phyloP scores from a whole-genome alignment of 805 yeast genomes.

The Wickerhamiella azymoides region DNA sequence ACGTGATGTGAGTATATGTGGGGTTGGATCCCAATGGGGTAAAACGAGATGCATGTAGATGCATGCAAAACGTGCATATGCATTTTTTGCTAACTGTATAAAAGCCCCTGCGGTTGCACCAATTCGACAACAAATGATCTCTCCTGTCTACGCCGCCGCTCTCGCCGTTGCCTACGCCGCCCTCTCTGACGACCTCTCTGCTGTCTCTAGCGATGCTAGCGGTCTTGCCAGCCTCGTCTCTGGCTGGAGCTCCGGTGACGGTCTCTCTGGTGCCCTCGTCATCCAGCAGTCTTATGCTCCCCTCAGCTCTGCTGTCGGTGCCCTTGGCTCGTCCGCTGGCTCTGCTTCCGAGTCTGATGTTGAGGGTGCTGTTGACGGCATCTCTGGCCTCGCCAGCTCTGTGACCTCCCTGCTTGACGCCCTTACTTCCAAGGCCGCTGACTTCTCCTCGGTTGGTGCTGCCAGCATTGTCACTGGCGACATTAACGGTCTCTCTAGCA shows the following conservation, averaged over 20 bases:
- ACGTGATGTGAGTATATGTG: not conserved
- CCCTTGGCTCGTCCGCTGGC: slow-evolving; percentile 4
- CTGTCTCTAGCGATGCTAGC: slow-evolving; percentile 7
- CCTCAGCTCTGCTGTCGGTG: slow-evolving; percentile 7
- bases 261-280: slow-evolving; percentile 12
- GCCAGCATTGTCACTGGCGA: slow-evolving; percentile 15
- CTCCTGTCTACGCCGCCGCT: slow-evolving; percentile 5
- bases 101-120: not conserved
- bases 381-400: slow-evolving; percentile 9
- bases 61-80: not conserved
- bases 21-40: not conserved
- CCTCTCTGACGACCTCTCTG: slow-evolving; percentile 7
- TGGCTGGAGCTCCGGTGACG: slow-evolving; percentile 10
- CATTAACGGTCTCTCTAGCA: slow-evolving; percentile 11
- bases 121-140: not conserved
- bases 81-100: not conserved
- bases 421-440: slow-evolving; percentile 16
- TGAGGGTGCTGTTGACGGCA: slow-evolving; percentile 3
- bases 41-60: not conserved
- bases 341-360: not conserved
- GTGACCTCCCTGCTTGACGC: slow-evolving; percentile 11
- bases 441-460: slow-evolving; percentile 14
- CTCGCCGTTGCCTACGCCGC: slow-evolving; percentile 9
- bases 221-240: slow-evolving; percentile 7
- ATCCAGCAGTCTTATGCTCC: slow-evolving; percentile 11